Base-by-base conservation (phyloP, 2,329 filamentous ascomycete genomes). In the Trichocomaceae sp. region DNA sequence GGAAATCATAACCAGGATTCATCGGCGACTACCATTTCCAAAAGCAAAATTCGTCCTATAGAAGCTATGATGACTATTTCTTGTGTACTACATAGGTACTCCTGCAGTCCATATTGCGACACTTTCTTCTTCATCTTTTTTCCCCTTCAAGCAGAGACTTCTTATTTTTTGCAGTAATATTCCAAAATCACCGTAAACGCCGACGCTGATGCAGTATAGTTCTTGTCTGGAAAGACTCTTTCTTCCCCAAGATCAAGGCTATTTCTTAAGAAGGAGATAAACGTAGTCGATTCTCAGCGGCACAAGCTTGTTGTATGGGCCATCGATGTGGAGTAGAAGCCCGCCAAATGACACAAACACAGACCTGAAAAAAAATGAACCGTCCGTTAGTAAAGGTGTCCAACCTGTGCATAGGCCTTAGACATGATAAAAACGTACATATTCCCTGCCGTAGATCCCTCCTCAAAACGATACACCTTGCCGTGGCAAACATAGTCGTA, bases 251-350 rank as follows among this genome's bases (percentile, higher is more conserved):
- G 8, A 17, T 5, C 35, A 29, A 29, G 19, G 59, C 67, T 70
- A 92, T 84, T 95, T 96, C 83, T 96, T 99, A 63, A 95, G 78
- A 58, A 97, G 80, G 58, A 99, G 81, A 70, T 99, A 99, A 60
- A 95, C 84, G 68, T 96, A 86, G 71, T 99, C 93, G 66, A 96
- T 92, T 64, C 90, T 84, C 67, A 99, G 75, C 26, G 90, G 87
- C 33, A 88, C 95, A 59, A 99, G 83, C 78, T 96, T 96, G 79
- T 93, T 95, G 73, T 95, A 93, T 2, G 93, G 93, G 5, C 95
- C 93, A 66, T 96, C 88, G 54, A 99, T 80, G 64, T 87, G 90
- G 75, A 97, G 85, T 65, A 99, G 75, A 60, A 99, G 77, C 7
- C 93, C 93, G 47, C 93, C 93, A 66, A 96, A 99, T 1, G 90